phyloP scores from a whole-genome alignment of 106 monocot genomes.

The Agapanthus africanus region DNA sequence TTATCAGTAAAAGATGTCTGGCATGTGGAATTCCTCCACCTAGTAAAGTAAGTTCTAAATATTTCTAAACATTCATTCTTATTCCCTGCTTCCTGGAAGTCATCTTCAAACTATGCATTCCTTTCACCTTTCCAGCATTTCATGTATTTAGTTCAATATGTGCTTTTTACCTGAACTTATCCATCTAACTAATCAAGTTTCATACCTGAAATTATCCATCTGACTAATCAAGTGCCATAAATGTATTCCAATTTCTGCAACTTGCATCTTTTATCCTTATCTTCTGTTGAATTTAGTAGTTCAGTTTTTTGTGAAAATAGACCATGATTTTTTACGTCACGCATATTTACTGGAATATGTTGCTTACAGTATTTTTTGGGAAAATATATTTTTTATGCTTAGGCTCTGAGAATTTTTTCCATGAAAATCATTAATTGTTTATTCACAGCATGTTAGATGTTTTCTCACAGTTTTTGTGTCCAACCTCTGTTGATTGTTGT shows the following conservation, averaged over 20 bases:
- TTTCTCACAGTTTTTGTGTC: background rate
- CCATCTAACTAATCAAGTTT: background rate
- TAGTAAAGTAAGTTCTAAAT: slow-evolving; percentile 63
- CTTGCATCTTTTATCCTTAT: too few relatives aligned
- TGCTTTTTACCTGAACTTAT: background rate
- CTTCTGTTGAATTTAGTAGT: too few relatives aligned
- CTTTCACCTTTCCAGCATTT: background rate
- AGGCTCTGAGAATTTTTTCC: too few relatives aligned
- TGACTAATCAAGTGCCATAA: too few relatives aligned
- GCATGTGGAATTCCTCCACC: slow-evolving; percentile 81
- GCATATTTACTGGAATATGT: too few relatives aligned
- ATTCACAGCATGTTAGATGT: background rate
- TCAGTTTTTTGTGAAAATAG: too few relatives aligned
- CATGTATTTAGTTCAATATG: background rate
- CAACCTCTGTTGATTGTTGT: background rate
- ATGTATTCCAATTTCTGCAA: too few relatives aligned
- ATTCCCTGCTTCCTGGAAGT: background rate
- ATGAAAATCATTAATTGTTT: background rate
- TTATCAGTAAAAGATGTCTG: slow-evolving; percentile 74
- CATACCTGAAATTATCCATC: too few relatives aligned
- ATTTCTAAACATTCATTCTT: background rate
- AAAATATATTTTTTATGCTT: too few relatives aligned
- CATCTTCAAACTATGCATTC: background rate
- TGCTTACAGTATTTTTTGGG: too few relatives aligned
- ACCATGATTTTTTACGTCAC: too few relatives aligned